phyloP scores from a whole-genome alignment of 768 basidiomycete genomes.

The Calocera viscosa region DNA sequence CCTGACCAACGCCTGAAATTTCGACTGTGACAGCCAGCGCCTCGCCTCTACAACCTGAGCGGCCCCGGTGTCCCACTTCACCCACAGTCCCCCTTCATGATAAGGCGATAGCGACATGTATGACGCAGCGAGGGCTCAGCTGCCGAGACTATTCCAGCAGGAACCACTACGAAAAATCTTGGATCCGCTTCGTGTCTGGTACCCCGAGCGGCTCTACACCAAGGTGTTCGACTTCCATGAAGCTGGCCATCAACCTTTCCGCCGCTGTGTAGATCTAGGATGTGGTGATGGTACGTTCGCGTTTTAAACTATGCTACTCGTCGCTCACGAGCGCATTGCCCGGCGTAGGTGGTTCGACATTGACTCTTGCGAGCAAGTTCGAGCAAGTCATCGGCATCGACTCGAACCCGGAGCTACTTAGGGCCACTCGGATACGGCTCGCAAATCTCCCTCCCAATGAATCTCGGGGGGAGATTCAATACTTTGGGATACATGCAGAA shows the following conservation, averaged over 20 bases:
- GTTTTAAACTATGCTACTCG: background rate
- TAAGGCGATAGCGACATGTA: no score
- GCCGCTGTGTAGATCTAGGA: conserved; percentile 47
- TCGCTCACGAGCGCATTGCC: background rate
- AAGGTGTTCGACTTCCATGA: background rate
- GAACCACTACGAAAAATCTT: background rate
- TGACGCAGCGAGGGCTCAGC: no score
- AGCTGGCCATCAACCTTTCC: background rate
- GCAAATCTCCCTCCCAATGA: conserved; percentile 16
- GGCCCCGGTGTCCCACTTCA: no score
- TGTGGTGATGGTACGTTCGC: conserved; percentile 58
- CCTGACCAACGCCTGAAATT: no score
- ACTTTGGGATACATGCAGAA: conserved; percentile 35
- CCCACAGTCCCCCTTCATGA: no score
- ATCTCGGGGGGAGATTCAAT: conserved; percentile 9
- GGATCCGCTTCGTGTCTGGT: background rate
- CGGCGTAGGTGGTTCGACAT: conserved; percentile 55
- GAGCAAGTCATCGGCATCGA: conserved; percentile 57
- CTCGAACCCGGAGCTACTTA: conserved; percentile 35
- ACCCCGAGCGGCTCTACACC: background rate
- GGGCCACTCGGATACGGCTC: background rate
- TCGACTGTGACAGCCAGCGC: no score
- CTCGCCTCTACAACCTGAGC: no score
- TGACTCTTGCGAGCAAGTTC: conserved; percentile 43
- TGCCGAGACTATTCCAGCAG: background rate